Evolutionary conservation across 1,139 yeast species (phyloP), one percentile per base, ranked within the genome.

Genomic region (Yamadazyma mexicana): DNA sequence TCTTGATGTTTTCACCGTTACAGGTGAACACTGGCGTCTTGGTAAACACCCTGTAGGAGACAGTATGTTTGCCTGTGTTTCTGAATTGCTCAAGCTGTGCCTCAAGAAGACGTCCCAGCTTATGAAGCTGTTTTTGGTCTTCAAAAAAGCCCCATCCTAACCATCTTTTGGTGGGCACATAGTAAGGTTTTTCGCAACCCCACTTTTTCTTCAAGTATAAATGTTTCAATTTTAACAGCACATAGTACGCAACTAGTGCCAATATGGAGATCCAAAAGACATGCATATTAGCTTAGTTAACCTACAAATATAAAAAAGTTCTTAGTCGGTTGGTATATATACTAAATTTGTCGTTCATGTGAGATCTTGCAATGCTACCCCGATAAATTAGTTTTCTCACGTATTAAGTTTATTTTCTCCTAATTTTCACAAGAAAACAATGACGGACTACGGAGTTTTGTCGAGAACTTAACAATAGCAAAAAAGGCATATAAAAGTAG

Each of bases 1-100:
- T 70, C 50, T 67, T 58, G 46, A 68, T 52, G 49, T 66, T 64
- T 40, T 64, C 69, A 7, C 63, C 62, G 35, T 61, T 64, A 30
- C 46, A 40, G 18, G 66, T 59, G 28, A 53, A 43, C 25, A 60
- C 39, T 4, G 50, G 26, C 5, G 11, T 23, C 27, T 29, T 38
- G 6, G 25, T 23, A 3, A 40, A 15, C 4, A 48, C 18, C 0
- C n/a, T 31, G 11, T 35, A 25, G 4, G 11, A 17, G 12, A 48
- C 25, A 3, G 54, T 48, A 16, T 42, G 40, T 9, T 23, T 37
- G 3, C 34, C 37, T 6, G 16, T 2, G 1, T 27, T 17, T 24
- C 39, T 27, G 17, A 44, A 40, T 10, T 22, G 33, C 5, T 35
- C 34, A 11, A 39, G 31, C 14, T 37, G 44, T 6, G 8, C 25